These are phyloP conservation scores for Scutellaria baicalensis DNA, from an alignment of 257 asterid genomes.

Conservation along the genomic window DNA sequence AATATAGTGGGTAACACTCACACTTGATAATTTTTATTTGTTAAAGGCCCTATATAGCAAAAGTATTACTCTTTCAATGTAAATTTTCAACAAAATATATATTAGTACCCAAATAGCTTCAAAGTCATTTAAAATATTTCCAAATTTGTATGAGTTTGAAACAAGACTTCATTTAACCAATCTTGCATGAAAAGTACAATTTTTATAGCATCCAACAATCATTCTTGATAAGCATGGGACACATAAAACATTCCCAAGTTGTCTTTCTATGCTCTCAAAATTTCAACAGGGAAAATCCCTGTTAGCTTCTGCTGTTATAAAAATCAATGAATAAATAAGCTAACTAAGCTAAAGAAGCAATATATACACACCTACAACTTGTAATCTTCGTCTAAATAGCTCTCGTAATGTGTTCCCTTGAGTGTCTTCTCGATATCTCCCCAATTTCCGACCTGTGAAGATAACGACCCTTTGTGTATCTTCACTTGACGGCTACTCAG, in stretches of 20 bases:
- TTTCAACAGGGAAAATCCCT: constrained; percentile 34
- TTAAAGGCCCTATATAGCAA: too few relatives aligned
- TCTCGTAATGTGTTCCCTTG: constrained; percentile 63
- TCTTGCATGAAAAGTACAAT: not conserved
- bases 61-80: too few relatives aligned
- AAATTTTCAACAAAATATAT: too few relatives aligned
- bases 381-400: constrained; percentile 58
- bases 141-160: not conserved
- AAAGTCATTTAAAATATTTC: too few relatives aligned
- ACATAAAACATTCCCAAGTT: not conserved
- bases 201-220: too few relatives aligned
- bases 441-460: constrained; percentile 85
- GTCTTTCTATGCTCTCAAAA: constrained; percentile 31
- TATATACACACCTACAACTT: constrained; percentile 38
- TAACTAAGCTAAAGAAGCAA: constrained; percentile 18
- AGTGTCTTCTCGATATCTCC: constrained; percentile 60
- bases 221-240: not conserved
- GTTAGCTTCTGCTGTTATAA: constrained; percentile 33
- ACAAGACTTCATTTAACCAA: not conserved
- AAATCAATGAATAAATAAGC: constrained; percentile 50
- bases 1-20: too few relatives aligned
- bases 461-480: constrained; percentile 73
- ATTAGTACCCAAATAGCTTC: too few relatives aligned
- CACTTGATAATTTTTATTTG: too few relatives aligned
- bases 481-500: constrained; percentile 81